These are phyloP conservation scores for Antitrichia curtipendula DNA, from an alignment of 225 moss, liverwort and hornwort species.

Conservation along the genomic window DNA sequence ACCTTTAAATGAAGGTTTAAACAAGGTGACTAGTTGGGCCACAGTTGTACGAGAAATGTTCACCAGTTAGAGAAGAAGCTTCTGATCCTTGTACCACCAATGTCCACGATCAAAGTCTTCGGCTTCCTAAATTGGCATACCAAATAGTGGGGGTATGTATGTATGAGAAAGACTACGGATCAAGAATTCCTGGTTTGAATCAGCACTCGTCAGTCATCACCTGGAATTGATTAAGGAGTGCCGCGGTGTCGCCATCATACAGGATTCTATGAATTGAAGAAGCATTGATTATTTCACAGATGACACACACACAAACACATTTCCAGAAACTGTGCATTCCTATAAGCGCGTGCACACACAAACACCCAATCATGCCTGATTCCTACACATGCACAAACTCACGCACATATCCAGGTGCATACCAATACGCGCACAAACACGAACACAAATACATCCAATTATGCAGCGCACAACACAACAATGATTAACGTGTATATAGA, in stretches of 20 bases:
- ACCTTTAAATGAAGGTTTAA: not conserved
- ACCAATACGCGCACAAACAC: not conserved
- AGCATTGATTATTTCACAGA: not conserved
- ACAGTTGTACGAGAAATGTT: not conserved
- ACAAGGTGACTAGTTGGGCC: too few relatives aligned
- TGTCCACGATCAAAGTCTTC: not conserved
- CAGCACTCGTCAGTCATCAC: not conserved
- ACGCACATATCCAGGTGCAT: not conserved
- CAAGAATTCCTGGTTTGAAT: not conserved
- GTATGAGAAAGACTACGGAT: not conserved
- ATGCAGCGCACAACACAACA: not conserved
- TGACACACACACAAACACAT: not conserved
- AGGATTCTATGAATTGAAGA: not conserved
- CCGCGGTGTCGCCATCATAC: not conserved
- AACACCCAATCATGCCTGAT: not conserved
- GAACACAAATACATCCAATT: not conserved
- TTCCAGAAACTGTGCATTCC: not conserved
- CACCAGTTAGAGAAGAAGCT: not conserved
- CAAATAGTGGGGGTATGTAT: not conserved
- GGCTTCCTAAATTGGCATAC: not conserved
- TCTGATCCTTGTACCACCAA: not conserved
- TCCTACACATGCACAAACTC: not conserved
- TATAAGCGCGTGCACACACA: too few relatives aligned
- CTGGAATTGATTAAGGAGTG: not conserved
- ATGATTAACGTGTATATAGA: not conserved